Evolutionary conservation across 2,329 filamentous ascomycete genomes (phyloP).

Genomic region (Sordariomycetes sp.): DNA sequence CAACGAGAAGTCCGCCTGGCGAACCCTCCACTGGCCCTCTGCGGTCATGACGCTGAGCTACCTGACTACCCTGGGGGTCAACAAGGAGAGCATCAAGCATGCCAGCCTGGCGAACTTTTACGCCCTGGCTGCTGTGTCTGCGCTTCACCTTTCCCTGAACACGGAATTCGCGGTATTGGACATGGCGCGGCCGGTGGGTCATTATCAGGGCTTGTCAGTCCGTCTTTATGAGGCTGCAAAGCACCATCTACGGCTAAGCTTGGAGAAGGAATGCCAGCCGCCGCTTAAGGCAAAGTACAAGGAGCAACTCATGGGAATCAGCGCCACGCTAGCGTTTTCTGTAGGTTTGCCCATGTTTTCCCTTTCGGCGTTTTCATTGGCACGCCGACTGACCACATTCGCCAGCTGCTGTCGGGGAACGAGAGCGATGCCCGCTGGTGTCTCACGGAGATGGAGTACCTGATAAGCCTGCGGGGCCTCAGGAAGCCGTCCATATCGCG

Average conservation of each 20-base stretch:
- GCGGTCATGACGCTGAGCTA: background rate
- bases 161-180: background rate
- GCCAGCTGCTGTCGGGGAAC: background rate
- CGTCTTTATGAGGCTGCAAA: background rate
- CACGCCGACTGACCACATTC: background rate
- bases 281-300: background rate
- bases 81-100: background rate
- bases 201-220: background rate
- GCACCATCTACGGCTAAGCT: background rate
- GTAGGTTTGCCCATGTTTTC: background rate
- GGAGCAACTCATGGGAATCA: background rate
- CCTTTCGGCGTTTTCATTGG: background rate
- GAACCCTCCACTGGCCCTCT: background rate
- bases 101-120: background rate
- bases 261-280: background rate
- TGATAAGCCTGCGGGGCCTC: constrained; percentile 27
- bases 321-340: background rate
- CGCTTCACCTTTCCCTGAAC: background rate
- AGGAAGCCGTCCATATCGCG: constrained; percentile 24
- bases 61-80: background rate
- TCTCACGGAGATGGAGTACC: constrained; percentile 29
- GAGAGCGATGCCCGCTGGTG: constrained; percentile 19
- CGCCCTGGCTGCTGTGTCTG: background rate
- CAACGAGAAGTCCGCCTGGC: background rate
- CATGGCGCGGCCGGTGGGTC: background rate